Evolutionary conservation across 1,139 yeast genomes (phyloP).

Genomic region (Yamadazyma friedrichii): DNA sequence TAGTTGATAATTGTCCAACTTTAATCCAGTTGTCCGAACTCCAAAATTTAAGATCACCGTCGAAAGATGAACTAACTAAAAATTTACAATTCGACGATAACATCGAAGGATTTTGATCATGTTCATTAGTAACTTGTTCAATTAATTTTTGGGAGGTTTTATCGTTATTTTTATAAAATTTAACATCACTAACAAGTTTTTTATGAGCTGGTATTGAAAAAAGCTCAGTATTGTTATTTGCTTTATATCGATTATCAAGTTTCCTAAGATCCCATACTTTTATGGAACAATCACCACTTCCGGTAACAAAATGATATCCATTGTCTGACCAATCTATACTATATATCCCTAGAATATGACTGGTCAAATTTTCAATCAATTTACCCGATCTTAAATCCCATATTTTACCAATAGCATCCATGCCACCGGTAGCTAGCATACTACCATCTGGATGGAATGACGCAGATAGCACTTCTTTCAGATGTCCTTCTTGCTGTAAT

Average conservation of each 20-base stretch:
- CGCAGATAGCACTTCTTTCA: conserved; percentile 66
- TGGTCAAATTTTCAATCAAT: conserved; percentile 54
- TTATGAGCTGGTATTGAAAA: conserved; percentile 75
- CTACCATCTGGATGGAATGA: conserved; percentile 79
- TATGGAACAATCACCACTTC: conserved; percentile 78
- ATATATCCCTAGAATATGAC: conserved; percentile 74
- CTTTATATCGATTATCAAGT: conserved; percentile 19
- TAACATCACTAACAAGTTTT: conserved; percentile 67
- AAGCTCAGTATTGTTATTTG: conserved; percentile 25
- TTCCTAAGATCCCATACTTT: conserved; percentile 85
- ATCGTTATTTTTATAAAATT: conserved; percentile 40
- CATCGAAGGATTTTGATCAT: conserved; percentile 21
- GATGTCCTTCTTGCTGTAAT: conserved; percentile 79
- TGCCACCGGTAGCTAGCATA: conserved; percentile 72
- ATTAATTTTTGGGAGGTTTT: conserved; percentile 1
- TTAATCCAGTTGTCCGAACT: conserved; percentile 73
- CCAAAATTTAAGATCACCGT: conserved; percentile 62
- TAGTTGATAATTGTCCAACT: conserved; percentile 51
- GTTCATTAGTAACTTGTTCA: conserved; percentile 27
- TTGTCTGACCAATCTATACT: conserved; percentile 73
- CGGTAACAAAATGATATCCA: conserved; percentile 77
- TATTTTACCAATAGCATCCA: conserved; percentile 68
- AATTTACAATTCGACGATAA: conserved; percentile 41
- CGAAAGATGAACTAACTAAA: conserved; percentile 68
- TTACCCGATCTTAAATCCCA: conserved; percentile 91